These are phyloP conservation scores for Nymphaea colorata DNA, from an alignment of 164 flowering plant species.

Conservation along the genomic window DNA sequence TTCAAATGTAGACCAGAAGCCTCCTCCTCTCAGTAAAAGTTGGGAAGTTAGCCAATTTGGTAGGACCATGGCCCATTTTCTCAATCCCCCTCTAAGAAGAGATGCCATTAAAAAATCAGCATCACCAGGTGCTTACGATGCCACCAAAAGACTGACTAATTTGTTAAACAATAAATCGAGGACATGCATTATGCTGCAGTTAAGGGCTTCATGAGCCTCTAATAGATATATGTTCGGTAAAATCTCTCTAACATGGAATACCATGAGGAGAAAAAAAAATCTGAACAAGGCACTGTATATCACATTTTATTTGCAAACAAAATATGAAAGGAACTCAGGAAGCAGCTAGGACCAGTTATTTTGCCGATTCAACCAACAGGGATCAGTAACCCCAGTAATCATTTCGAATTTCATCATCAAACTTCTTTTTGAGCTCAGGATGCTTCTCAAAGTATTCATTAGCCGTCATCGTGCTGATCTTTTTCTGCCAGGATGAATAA, in stretches of 20 bases:
- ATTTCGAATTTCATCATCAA: conserved; percentile 88
- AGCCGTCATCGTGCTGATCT: conserved; percentile 88
- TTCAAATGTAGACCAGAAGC: too few species aligned
- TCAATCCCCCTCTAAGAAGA: too few species aligned
- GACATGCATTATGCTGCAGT: too few species aligned
- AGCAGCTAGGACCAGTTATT: not conserved
- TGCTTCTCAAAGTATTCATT: conserved; percentile 91
- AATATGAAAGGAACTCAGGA: not conserved
- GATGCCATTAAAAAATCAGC: too few species aligned
- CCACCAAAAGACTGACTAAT: too few species aligned
- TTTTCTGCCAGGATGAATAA: conserved; percentile 34
- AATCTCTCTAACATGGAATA: not conserved
- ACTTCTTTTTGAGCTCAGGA: conserved; percentile 87
- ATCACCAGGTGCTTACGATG: too few species aligned
- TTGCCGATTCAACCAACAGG: not conserved
- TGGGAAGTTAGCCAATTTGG: too few species aligned
- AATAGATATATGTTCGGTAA: not conserved
- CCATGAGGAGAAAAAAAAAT: not conserved
- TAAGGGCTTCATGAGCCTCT: too few species aligned
- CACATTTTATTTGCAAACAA: too few species aligned
- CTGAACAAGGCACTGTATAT: not conserved
- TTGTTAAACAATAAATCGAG: too few species aligned
- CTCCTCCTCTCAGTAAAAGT: too few species aligned
- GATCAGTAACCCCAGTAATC: conserved; percentile 90
- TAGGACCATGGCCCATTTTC: too few species aligned